Base-by-base conservation (phyloP, 306 rosid species). In the Rosa persica region DNA sequence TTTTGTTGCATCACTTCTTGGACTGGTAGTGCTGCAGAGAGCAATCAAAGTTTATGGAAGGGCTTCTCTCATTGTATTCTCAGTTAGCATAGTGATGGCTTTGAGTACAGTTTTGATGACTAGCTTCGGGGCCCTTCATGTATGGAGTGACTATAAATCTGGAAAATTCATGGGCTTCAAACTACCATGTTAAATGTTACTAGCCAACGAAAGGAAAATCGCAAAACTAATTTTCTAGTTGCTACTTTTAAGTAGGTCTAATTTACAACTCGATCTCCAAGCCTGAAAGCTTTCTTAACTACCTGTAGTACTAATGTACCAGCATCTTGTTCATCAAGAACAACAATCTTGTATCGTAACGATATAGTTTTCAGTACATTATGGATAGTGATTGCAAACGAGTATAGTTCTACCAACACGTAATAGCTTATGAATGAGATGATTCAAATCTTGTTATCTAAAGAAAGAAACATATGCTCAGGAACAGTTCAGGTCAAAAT, bases 91-190 rank as follows among this genome's bases (percentile, higher is more conserved):
- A 71, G 96, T 92, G 22, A 90, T 89, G 98, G 89, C 92, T 83
- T 49, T 88, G 73, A 94, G 98, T 40, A 77, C 89, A 69, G 87
- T 90, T 70, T 83, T 89, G 75, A 92, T 94, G 97, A 92, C 97
- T n/a, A 83, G 80, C 86, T 89, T 85, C 67, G 95, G 98, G 46
- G 93, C 85, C 68, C 76, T 89, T 16, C 81, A 87, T 70, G 88
- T 88, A 55, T 89, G 91, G 91, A 84, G 86, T 12, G 88, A 84
- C 72, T 88, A 88, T 67, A 67, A 4, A 44, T 85, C 93, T 47
- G 97, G 97, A 76, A 82, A 77, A 76, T 84, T 82, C 73, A 94
- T 90, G 97, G 97, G 98, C 4, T 90, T 94, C 84, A 94, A 89
- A 85, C 76, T 51, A 54, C 97, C 96, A 67, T 92, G 97, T 83